Evolutionary conservation across 805 yeast species (phyloP), one percentile per base, ranked within the genome.

Genomic region (Blastobotrys parvus): DNA sequence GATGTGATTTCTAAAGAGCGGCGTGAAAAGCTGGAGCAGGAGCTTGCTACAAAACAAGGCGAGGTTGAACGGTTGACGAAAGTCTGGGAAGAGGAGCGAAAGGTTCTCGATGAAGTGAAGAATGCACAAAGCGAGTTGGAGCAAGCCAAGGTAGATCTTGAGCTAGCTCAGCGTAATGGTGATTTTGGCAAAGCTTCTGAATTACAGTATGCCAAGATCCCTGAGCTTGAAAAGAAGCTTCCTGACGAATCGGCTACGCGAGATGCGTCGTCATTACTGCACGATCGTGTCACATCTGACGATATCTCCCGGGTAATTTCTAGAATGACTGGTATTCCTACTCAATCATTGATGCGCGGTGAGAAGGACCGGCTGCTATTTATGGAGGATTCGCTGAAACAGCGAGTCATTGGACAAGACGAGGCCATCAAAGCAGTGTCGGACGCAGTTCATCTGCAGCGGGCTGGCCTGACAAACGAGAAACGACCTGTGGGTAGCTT

Each of bases 401-500:
- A 74, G 48, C 78, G 86, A 48, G 97, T 90, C 21, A 78, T 90
- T 49, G 97, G 98, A 4, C 98, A 90, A 63, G 95, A 90, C 57
- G 95, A 87, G 57, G 97, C 97, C 0, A 87, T 92, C 35, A 73
- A 75, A 45, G 83, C 95, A 0, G 82, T 90, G 39, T 74, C 96
- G 0, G 95, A 89, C 62, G 96, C 97, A 1, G 97, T 90, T 13
- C 80, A 97, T 62, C 70, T 90, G 46, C 98, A 92, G 61, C 76
- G 98, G 57, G 98, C 98, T 0, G 98, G 98, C 1, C 74, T 90
- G 46, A 90, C 97, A 7, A 83, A 85, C 61, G 95, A 88, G 50
- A 84, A 84, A 63, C 75, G 97, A 48, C 98, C 98, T 4, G 89
- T 90, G 55, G 97, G 97, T 1, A 83, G 95, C 43, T 92, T 92